These are phyloP conservation scores for Globisporangium nagaii DNA, from an alignment of 352 stramenopile species.

Conservation along the genomic window DNA sequence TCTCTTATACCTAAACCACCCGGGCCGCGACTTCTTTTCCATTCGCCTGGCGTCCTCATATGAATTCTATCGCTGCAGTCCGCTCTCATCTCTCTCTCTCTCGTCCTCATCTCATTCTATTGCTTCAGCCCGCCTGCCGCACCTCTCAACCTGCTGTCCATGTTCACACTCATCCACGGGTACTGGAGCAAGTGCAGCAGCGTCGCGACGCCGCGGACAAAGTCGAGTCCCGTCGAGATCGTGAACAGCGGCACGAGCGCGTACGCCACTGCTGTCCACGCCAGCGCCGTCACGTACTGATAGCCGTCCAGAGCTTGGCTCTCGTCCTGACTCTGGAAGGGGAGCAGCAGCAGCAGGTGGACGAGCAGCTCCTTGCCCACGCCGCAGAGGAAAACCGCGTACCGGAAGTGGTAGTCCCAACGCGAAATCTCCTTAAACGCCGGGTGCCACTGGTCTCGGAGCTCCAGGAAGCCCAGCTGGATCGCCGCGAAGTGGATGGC, in stretches of 20 bases:
- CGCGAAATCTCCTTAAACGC: slow-evolving; percentile 56
- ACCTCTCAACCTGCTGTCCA: neutral
- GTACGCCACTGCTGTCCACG: slow-evolving; percentile 31
- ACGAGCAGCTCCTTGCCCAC: slow-evolving; percentile 58
- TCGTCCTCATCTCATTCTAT: neutral
- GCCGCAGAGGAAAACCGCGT: slow-evolving; percentile 38
- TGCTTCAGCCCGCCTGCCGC: neutral
- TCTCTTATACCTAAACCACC: slow-evolving; percentile 2
- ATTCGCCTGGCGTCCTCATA: too few relatives aligned
- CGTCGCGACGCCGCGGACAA: slow-evolving; percentile 43
- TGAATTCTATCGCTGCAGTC: too few relatives aligned
- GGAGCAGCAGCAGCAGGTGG: slow-evolving; percentile 55
- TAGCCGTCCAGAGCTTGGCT: neutral
- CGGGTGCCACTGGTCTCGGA: slow-evolving; percentile 54
- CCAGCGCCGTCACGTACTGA: slow-evolving; percentile 10
- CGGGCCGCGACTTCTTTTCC: too few relatives aligned
- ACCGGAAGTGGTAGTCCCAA: slow-evolving; percentile 42
- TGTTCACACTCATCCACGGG: slow-evolving; percentile 15
- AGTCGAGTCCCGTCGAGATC: slow-evolving; percentile 50
- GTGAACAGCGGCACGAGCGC: slow-evolving; percentile 55
- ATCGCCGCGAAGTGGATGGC: slow-evolving; percentile 47
- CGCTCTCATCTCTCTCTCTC: too few relatives aligned
- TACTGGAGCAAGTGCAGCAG: slow-evolving; percentile 50
- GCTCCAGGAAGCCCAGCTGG: slow-evolving; percentile 53
- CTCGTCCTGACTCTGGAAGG: slow-evolving; percentile 17